A percentile compares a stretch with the other conserved stretches of the same genome.
Conservation (phyloP, 2,329 filamentous ascomycete species). For the Fusarium decemcellulare region DNA sequence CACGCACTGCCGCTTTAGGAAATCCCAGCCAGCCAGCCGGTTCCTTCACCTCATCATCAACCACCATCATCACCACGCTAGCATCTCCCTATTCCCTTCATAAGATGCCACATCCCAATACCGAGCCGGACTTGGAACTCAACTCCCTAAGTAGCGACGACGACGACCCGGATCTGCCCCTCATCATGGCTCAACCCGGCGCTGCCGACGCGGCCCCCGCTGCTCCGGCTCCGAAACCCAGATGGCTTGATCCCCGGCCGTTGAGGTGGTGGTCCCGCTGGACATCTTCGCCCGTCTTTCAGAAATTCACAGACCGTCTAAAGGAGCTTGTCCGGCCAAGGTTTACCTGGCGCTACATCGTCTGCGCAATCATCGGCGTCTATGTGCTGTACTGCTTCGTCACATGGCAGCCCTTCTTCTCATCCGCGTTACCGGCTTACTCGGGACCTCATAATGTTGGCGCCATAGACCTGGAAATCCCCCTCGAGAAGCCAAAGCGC, state of each 20-base stretch:
- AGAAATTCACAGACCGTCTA: conserved; percentile 22
- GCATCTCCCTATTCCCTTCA: neutral
- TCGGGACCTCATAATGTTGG: conserved; percentile 62
- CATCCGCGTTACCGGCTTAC: conserved; percentile 60
- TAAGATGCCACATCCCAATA: conserved; percentile 16
- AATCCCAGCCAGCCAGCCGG: neutral
- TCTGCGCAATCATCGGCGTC: conserved; percentile 44
- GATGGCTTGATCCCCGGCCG: conserved; percentile 42
- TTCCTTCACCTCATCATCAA: neutral
- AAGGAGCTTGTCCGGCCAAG: conserved; percentile 48
- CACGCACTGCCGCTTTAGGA: neutral
- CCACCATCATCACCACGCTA: conserved; percentile 9
- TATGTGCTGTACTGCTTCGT: conserved; percentile 59
- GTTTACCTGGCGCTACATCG: conserved; percentile 52
- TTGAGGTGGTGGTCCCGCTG: conserved; percentile 24
- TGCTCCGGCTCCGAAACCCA: conserved; percentile 31
- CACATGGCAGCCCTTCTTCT: conserved; percentile 58
- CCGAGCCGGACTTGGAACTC: conserved; percentile 27
- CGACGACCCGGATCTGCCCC: conserved; percentile 34
- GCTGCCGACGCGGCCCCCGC: neutral
- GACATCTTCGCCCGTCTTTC: conserved; percentile 25
- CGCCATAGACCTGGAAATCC: conserved; percentile 62
- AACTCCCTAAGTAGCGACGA: conserved; percentile 25
- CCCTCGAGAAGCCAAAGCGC: conserved; percentile 51
- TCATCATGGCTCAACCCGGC: conserved; percentile 26